Percentiles rank a stretch among this genome's conserved stretches.
phyloP scores from a whole-genome alignment of 2,329 filamentous ascomycete species.

The Penicillium frequentans region DNA sequence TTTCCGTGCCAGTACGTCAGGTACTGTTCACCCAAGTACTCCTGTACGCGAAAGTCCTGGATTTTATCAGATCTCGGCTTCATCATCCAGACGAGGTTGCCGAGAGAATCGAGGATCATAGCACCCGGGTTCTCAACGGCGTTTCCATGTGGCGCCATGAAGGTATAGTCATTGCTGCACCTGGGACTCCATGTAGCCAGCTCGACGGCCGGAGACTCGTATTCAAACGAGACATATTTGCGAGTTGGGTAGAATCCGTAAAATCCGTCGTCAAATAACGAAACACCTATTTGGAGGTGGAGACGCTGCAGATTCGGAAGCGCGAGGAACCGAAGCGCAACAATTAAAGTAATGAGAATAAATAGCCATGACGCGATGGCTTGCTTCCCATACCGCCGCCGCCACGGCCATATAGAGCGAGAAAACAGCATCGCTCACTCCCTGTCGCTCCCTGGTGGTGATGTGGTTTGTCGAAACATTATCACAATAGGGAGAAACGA shows the following conservation, averaged over 20 bases:
- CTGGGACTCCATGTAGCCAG: neutral
- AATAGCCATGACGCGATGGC: neutral
- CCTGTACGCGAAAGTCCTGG: slow-evolving; percentile 29
- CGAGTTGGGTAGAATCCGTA: neutral
- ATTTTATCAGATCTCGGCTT: slow-evolving; percentile 21
- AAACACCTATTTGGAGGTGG: neutral
- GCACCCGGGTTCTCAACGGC: slow-evolving; percentile 16
- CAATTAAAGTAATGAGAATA: neutral
- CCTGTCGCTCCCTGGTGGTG: neutral
- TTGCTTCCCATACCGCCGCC: neutral
- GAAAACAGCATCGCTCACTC: neutral
- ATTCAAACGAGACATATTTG: neutral
- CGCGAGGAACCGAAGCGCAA: neutral
- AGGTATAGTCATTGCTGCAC: neutral
- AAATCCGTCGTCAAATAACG: neutral
- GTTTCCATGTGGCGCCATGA: slow-evolving; percentile 2
- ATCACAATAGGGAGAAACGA: neutral
- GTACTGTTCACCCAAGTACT: slow-evolving; percentile 23
- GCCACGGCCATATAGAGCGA: neutral
- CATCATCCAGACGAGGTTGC: slow-evolving; percentile 30
- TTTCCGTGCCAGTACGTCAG: slow-evolving; percentile 29
- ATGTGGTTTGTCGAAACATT: neutral
- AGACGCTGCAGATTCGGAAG: neutral
- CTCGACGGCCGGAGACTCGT: neutral
- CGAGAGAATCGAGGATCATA: slow-evolving; percentile 28